A percentile compares a stretch with the other conserved stretches of the same genome.
Evolutionary conservation across 2,329 filamentous ascomycete species (phyloP).

Genomic region (Fusarium armeniacum): DNA sequence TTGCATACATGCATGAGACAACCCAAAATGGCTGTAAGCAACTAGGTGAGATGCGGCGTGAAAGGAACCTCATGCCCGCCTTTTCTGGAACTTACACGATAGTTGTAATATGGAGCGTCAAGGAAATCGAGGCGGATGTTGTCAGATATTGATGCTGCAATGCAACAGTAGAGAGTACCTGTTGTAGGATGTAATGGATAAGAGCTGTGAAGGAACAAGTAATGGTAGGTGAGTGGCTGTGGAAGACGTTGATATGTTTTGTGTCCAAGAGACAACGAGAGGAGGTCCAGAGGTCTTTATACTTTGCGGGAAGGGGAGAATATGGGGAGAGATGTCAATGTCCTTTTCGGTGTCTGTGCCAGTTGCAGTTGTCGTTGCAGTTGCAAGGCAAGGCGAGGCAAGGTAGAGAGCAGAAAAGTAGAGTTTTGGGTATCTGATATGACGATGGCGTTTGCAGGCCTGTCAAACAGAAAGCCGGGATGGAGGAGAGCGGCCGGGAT

Average conservation of each 20-base stretch:
- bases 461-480: conserved; percentile 40
- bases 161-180: conserved; percentile 8
- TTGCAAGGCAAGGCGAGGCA: conserved; percentile 23
- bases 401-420: conserved; percentile 20
- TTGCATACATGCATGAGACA: conserved; percentile 40
- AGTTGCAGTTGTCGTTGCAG: conserved; percentile 27
- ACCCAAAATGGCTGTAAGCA: conserved; percentile 27
- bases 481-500: conserved; percentile 40
- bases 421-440: conserved; percentile 26
- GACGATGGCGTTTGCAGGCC: conserved; percentile 43
- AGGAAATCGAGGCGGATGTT: conserved; percentile 13
- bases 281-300: conserved; percentile 40
- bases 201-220: conserved; percentile 9
- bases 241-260: conserved; percentile 18
- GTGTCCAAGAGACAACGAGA: conserved; percentile 11
- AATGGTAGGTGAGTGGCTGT: conserved; percentile 15
- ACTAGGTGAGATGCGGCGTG: conserved; percentile 23
- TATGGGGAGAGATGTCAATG: conserved; percentile 21
- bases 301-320: conserved; percentile 23
- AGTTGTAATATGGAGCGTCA: conserved; percentile 11
- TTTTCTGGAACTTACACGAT: conserved; percentile 34
- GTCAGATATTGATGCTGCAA: conserved; percentile 18
- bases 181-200: conserved; percentile 11
- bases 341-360: conserved; percentile 9
- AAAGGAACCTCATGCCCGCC: conserved; percentile 25